Percentiles rank a stretch among this genome's conserved stretches.
These are phyloP conservation scores for Colletotrichum musicola DNA, from an alignment of 2,329 filamentous ascomycete genomes.

Conservation along the genomic window DNA sequence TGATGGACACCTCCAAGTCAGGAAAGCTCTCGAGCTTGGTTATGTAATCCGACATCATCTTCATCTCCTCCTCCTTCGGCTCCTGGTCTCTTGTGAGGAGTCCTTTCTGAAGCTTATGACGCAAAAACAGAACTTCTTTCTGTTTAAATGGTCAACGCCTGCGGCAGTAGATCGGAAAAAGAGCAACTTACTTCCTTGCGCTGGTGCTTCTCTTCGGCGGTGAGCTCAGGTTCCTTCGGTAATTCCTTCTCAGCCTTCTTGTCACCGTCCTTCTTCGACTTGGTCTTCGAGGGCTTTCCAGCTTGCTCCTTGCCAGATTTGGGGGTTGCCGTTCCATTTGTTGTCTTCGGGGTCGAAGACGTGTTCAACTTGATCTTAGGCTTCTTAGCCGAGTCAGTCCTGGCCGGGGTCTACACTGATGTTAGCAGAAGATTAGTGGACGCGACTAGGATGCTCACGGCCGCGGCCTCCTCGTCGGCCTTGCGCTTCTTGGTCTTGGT, in stretches of 20 bases:
- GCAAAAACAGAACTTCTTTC: slow-evolving; percentile 89
- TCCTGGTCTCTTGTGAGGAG: slow-evolving; percentile 87
- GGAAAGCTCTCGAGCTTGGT: slow-evolving; percentile 82
- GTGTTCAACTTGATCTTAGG: slow-evolving; percentile 75
- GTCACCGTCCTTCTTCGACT: slow-evolving; percentile 65
- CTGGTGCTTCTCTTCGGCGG: slow-evolving; percentile 67
- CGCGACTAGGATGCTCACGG: slow-evolving; percentile 47
- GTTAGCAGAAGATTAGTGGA: neutral
- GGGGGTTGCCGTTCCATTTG: slow-evolving; percentile 70
- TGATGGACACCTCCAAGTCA: slow-evolving; percentile 89
- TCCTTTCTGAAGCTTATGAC: slow-evolving; percentile 94
- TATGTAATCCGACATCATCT: slow-evolving; percentile 80
- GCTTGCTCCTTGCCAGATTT: slow-evolving; percentile 69
- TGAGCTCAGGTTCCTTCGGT: slow-evolving; percentile 69
- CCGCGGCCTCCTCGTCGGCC: slow-evolving; percentile 81
- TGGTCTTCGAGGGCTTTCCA: slow-evolving; percentile 65
- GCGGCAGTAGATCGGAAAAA: neutral
- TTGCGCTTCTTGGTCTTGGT: slow-evolving; percentile 83
- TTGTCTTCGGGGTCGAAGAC: slow-evolving; percentile 76
- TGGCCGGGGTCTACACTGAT: slow-evolving; percentile 63
- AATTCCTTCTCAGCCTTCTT: slow-evolving; percentile 69
- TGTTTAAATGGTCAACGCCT: slow-evolving; percentile 54
- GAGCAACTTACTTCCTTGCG: slow-evolving; percentile 68
- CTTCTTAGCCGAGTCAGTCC: slow-evolving; percentile 74
- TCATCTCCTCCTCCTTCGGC: slow-evolving; percentile 89